Evolutionary conservation across 2,329 filamentous ascomycete genomes (phyloP).

Genomic region (Aspergillus ochraceoroseus): DNA sequence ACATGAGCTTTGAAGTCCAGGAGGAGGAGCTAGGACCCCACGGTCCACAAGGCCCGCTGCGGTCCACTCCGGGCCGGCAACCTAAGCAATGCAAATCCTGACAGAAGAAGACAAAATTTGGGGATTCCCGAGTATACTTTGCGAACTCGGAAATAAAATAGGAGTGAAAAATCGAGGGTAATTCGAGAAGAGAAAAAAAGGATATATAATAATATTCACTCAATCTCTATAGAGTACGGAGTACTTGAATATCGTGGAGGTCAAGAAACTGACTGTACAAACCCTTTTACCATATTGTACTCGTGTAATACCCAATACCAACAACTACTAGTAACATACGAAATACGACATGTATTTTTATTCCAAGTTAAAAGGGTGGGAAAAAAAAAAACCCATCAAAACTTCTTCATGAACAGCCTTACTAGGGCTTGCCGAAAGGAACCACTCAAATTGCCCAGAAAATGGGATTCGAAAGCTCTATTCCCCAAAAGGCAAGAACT

Average conservation of each 20-base stretch:
- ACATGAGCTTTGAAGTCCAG: slow-evolving; percentile 14
- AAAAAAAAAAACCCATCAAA: neutral
- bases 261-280: too few species aligned
- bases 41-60: slow-evolving; percentile 24
- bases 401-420: slow-evolving; percentile 19
- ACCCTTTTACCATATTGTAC: too few species aligned
- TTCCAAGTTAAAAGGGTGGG: neutral
- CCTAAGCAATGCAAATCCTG: slow-evolving; percentile 26
- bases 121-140: neutral
- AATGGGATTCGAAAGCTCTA: neutral
- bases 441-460: slow-evolving; percentile 9
- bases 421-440: slow-evolving; percentile 17
- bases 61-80: slow-evolving; percentile 27
- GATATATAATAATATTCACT: too few species aligned
- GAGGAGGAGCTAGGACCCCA: slow-evolving; percentile 22
- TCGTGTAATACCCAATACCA: too few species aligned
- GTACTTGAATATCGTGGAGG: too few species aligned
- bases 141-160: slow-evolving; percentile 1
- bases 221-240: too few species aligned
- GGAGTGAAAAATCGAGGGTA: too few species aligned
- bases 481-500: too few species aligned
- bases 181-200: too few species aligned
- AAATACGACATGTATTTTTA: slow-evolving; percentile 10
- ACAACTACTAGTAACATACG: too few species aligned
- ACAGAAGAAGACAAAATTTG: slow-evolving; percentile 5